phyloP scores from a whole-genome alignment of 164 flowering plant genomes.

The Berberis thunbergii region DNA sequence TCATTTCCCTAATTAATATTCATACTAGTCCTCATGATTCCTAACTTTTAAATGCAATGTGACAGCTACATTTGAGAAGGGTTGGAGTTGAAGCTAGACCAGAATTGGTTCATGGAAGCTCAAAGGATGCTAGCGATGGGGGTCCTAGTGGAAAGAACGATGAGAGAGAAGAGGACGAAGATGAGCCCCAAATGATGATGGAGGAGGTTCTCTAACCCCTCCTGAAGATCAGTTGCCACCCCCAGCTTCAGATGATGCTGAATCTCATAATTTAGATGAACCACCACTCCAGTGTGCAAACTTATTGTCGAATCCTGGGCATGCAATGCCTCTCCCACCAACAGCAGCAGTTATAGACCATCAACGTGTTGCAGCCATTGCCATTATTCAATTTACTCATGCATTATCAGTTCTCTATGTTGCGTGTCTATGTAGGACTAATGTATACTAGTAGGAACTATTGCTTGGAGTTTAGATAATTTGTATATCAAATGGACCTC shows the following conservation, averaged over 20 bases:
- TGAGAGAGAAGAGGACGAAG: constrained; percentile 27
- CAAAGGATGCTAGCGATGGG: constrained; percentile 41
- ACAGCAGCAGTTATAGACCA: neutral
- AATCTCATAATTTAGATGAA: constrained; percentile 24
- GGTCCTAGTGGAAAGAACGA: constrained; percentile 41
- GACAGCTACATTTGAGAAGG: constrained; percentile 79
- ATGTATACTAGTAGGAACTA: constrained; percentile 20
- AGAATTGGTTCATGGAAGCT: constrained; percentile 38
- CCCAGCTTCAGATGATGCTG: constrained; percentile 32
- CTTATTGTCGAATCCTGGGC: neutral
- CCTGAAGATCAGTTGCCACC: constrained; percentile 24
- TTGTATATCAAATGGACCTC: constrained; percentile 11
- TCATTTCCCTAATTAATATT: neutral
- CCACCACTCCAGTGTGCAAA: constrained; percentile 12
- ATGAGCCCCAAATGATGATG: constrained; percentile 29
- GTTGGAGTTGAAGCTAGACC: constrained; percentile 86
- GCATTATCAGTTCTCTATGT: constrained; percentile 10
- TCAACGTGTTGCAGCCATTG: constrained; percentile 4
- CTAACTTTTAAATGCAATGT: constrained; percentile 6
- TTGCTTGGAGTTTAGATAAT: constrained; percentile 16
- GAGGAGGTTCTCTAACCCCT: constrained; percentile 24
- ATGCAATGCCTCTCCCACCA: constrained; percentile 5
- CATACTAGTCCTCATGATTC: constrained; percentile 1
- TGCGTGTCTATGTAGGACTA: constrained; percentile 13
- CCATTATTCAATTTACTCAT: constrained; percentile 6